Percentiles rank a stretch among this genome's conserved stretches.
These are phyloP conservation scores for Iberis pinnata DNA, from an alignment of 345 rosid species.

Conservation along the genomic window DNA sequence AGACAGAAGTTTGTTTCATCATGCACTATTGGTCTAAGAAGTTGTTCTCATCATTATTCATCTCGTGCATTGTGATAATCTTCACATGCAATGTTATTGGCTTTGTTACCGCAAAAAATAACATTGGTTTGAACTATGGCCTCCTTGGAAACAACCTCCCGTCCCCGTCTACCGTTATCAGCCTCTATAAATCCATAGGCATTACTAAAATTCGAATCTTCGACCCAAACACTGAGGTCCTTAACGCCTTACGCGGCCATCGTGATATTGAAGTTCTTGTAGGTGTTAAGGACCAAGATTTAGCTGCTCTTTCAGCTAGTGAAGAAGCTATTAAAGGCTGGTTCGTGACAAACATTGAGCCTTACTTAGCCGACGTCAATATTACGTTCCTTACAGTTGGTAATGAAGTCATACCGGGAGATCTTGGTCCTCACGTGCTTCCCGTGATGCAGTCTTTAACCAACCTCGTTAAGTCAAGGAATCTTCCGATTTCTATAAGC, in stretches of 20 bases:
- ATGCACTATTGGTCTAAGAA: conserved; percentile 11
- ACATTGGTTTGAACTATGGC: conserved; percentile 35
- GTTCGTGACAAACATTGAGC: conserved; percentile 24
- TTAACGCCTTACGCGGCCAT: conserved; percentile 29
- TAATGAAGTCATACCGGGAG: conserved; percentile 40
- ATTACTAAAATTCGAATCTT: conserved; percentile 32
- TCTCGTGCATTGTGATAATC: conserved; percentile 3
- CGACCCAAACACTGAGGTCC: conserved; percentile 28
- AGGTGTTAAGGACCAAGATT: conserved; percentile 33
- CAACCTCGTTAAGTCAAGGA: conserved; percentile 10
- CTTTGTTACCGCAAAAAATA: conserved; percentile 1
- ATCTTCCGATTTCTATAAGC: conserved; percentile 23
- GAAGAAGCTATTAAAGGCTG: conserved; percentile 24
- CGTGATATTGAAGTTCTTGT: conserved; percentile 20
- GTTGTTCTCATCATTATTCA: conserved; percentile 8
- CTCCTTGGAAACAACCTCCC: conserved; percentile 40
- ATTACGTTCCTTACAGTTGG: conserved; percentile 31
- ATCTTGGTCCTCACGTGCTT: conserved; percentile 13
- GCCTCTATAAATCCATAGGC: conserved; percentile 28
- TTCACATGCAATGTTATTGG: not conserved
- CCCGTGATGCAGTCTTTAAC: conserved; percentile 33
- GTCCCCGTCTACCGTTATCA: conserved; percentile 30
- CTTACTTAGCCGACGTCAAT: conserved; percentile 24
- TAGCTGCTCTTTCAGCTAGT: conserved; percentile 21
- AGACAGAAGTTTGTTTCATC: conserved; percentile 1